phyloP scores from a whole-genome alignment of 768 basidiomycete genomes.

The Thelephora aurantiotincta region DNA sequence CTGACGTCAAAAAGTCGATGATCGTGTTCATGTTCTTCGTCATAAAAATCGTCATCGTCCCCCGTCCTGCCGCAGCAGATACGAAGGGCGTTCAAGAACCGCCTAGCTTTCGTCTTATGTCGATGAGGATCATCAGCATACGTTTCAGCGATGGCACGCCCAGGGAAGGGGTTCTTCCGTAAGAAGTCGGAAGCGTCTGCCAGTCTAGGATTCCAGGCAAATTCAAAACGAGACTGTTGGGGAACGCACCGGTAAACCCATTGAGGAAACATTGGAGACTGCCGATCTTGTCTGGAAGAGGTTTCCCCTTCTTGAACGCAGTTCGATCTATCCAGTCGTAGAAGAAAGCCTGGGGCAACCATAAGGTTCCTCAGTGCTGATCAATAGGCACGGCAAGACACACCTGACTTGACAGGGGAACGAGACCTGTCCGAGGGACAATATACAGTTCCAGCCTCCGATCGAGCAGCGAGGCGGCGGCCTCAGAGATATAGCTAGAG shows the following conservation, averaged over 20 bases:
- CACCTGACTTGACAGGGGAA: conserved; percentile 64
- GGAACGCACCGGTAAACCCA: conserved; percentile 51
- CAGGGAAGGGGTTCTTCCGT: conserved; percentile 78
- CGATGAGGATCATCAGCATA: conserved; percentile 77
- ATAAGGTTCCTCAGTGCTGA: neutral
- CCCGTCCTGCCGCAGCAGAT: conserved; percentile 81
- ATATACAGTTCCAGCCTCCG: conserved; percentile 59
- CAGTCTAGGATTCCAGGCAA: neutral
- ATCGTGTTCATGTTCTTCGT: conserved; percentile 65
- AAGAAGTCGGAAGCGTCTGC: conserved; percentile 81
- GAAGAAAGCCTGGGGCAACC: conserved; percentile 56
- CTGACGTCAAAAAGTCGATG: conserved; percentile 52
- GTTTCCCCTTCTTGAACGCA: conserved; percentile 72
- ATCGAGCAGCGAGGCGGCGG: conserved; percentile 78
- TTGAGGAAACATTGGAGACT: conserved; percentile 84
- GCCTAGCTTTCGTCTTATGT: conserved; percentile 53
- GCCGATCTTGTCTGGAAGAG: conserved; percentile 77
- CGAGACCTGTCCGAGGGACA: conserved; percentile 77
- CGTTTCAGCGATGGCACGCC: conserved; percentile 69
- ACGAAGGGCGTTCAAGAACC: conserved; percentile 51
- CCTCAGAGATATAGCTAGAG: conserved; percentile 73
- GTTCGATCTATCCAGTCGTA: conserved; percentile 85
- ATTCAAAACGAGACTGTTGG: neutral
- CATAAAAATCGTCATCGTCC: conserved; percentile 50
- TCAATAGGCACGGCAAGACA: conserved; percentile 3